phyloP scores from a whole-genome alignment of 805 yeast species.

The Lipomyces starkeyi region DNA sequence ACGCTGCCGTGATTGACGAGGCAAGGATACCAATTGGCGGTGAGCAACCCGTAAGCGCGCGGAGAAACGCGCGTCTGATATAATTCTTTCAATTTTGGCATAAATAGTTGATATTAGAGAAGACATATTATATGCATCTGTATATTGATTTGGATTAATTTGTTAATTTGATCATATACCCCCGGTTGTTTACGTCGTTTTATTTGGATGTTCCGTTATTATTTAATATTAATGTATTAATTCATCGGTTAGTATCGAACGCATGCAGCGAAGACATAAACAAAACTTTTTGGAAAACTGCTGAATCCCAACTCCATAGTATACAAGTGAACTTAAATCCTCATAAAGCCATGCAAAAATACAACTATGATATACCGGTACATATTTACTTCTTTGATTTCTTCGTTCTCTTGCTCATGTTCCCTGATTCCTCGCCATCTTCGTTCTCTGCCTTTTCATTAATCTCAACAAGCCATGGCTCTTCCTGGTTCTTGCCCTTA shows the following conservation, averaged over 20 bases:
- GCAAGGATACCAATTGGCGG: constrained; percentile 42
- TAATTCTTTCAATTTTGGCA: neutral
- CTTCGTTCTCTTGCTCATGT: constrained; percentile 7
- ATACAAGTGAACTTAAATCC: neutral
- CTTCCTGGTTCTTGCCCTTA: constrained; percentile 90
- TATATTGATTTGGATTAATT: constrained; percentile 3
- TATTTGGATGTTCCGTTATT: neutral
- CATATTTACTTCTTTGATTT: neutral
- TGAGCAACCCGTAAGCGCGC: neutral
- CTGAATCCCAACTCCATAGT: neutral
- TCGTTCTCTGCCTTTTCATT: constrained; percentile 71
- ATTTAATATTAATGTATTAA: neutral
- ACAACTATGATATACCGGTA: neutral
- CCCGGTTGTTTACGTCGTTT: neutral
- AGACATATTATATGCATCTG: neutral
- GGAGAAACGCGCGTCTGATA: neutral
- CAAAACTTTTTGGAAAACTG: neutral
- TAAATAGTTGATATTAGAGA: neutral
- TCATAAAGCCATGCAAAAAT: neutral
- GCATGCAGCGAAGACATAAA: neutral
- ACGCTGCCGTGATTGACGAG: constrained; percentile 15
- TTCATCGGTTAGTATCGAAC: neutral
- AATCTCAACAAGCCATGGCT: constrained; percentile 96
- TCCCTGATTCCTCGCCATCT: constrained; percentile 5
- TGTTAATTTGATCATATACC: neutral